These are phyloP conservation scores for Aspergillus cavernicola DNA, from an alignment of 495 filamentous ascomycete species.

Conservation along the genomic window DNA sequence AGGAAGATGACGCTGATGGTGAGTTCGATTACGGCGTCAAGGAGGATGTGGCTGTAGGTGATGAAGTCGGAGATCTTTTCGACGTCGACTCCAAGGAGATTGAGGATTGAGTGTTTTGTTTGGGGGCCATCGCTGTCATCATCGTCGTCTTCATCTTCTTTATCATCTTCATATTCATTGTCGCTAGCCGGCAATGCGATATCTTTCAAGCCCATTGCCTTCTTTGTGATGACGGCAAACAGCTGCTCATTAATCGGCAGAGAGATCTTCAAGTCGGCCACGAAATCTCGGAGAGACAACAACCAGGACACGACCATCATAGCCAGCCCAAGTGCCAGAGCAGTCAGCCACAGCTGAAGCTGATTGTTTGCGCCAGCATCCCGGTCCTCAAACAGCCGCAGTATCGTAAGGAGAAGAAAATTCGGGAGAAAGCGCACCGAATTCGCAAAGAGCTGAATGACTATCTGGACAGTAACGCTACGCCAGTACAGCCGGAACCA, in stretches of 20 bases:
- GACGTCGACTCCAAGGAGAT: conserved; percentile 67
- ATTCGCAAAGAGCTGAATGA: conserved; percentile 8
- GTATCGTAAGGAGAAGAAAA: conserved; percentile 5
- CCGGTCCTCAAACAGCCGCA: conserved; percentile 15
- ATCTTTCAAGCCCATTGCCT: conserved; percentile 12
- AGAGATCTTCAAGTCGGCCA: conserved; percentile 12
- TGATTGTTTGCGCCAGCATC: conserved; percentile 12
- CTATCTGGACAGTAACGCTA: not conserved
- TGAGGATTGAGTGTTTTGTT: conserved; percentile 59
- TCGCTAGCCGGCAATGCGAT: not conserved
- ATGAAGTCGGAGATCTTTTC: conserved; percentile 60
- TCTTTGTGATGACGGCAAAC: conserved; percentile 12
- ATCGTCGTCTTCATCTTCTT: conserved; percentile 1
- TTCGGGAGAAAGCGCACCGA: conserved; percentile 8
- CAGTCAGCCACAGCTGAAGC: conserved; percentile 9
- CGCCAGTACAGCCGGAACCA: conserved; percentile 13
- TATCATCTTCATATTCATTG: not conserved
- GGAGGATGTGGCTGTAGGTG: conserved; percentile 54
- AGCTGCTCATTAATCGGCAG: conserved; percentile 17
- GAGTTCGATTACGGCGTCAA: conserved; percentile 50
- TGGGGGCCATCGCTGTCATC: not conserved
- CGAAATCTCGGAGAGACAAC: conserved; percentile 9
- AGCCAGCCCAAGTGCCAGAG: conserved; percentile 3
- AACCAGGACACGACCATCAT: conserved; percentile 15
- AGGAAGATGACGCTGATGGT: conserved; percentile 60